Evolutionary conservation across 225 moss, liverwort and hornwort genomes (phyloP).

Genomic region (Pleurozium schreberi): DNA sequence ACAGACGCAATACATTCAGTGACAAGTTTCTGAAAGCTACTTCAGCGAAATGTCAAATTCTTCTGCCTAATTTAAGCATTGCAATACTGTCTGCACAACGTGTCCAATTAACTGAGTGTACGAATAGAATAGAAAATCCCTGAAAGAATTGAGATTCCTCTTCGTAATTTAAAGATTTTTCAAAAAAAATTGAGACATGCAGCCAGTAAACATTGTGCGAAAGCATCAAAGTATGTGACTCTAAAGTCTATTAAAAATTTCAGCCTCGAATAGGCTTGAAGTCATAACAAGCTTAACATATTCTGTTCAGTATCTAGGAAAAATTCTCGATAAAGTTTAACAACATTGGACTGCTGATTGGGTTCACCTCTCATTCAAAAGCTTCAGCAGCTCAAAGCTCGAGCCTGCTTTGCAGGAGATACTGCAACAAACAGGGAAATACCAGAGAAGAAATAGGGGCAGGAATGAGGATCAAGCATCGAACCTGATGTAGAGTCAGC

Average conservation of each 20-base stretch:
- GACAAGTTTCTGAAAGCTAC: not conserved
- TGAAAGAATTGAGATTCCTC: no score
- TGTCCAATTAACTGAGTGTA: no score
- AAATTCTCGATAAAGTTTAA: not conserved
- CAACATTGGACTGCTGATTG: not conserved
- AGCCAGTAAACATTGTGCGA: no score
- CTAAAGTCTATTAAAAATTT: not conserved
- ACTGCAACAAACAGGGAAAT: not conserved
- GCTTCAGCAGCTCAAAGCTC: not conserved
- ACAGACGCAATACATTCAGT: not conserved
- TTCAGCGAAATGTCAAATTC: not conserved
- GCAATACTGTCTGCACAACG: no score
- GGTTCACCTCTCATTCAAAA: not conserved
- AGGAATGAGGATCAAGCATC: not conserved
- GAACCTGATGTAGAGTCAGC: conserved; percentile 26
- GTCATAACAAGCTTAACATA: not conserved
- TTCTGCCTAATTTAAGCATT: no score
- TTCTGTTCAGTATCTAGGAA: no score
- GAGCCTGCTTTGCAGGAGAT: not conserved
- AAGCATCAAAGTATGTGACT: not conserved
- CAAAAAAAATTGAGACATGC: not conserved
- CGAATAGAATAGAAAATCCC: no score
- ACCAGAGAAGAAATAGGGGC: not conserved
- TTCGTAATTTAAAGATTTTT: no score
- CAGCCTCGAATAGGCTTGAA: no score